Evolutionary conservation across 345 rosid species (phyloP).

Genomic region (Rubroshorea leprosula): DNA sequence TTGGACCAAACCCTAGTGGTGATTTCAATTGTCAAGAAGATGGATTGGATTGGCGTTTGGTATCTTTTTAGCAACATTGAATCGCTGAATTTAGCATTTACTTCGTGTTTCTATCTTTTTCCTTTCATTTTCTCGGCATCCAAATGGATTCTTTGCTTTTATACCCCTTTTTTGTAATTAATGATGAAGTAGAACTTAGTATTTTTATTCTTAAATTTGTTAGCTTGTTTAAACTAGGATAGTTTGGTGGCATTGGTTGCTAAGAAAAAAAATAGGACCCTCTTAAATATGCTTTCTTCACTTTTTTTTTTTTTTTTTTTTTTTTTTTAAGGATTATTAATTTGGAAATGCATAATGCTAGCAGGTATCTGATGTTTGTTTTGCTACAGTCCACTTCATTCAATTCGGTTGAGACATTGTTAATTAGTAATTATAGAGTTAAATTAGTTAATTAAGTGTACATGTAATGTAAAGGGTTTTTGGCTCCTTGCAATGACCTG

Average conservation of each 20-base stretch:
- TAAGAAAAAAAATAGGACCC: not conserved
- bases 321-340: constrained; percentile 1
- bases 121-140: not conserved
- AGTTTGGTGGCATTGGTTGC: no score
- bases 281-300: not conserved
- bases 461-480: not conserved
- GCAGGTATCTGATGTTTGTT: not conserved
- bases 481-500: not conserved
- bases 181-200: not conserved
- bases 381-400: not conserved
- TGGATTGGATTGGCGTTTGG: not conserved
- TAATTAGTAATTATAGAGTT: no score
- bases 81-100: not conserved
- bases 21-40: not conserved
- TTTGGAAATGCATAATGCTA: constrained; percentile 1
- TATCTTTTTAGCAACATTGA: no score
- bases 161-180: not conserved
- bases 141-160: not conserved
- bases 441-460: not conserved
- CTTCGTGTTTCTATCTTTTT: not conserved
- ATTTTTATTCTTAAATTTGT: not conserved
- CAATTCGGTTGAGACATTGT: constrained; percentile 1
- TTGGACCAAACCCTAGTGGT: constrained; percentile 19
- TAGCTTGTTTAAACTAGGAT: not conserved
- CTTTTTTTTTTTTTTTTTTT: no score